phyloP scores from a whole-genome alignment of 1,139 yeast genomes.

The Nakaseomyces glabratus region DNA sequence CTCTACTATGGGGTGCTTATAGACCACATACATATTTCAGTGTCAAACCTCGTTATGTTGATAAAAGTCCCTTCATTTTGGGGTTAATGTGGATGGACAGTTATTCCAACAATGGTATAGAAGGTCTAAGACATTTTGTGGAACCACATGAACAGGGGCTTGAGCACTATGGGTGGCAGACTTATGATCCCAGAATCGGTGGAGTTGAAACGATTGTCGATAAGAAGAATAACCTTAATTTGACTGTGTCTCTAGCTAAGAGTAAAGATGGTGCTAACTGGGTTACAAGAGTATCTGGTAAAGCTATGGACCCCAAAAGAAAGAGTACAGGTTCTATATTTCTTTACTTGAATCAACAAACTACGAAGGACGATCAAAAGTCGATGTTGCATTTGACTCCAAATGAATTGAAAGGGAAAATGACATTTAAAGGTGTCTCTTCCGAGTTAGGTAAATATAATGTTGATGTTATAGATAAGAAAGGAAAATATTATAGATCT shows the following conservation, averaged over 20 bases:
- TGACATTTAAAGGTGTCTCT: conserved; percentile 46
- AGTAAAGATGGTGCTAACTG: conserved; percentile 59
- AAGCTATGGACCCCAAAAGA: conserved; percentile 45
- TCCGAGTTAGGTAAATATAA: conserved; percentile 49
- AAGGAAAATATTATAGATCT: conserved; percentile 35
- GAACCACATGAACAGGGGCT: conserved; percentile 60
- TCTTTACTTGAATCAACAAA: conserved; percentile 52
- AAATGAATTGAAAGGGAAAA: conserved; percentile 29
- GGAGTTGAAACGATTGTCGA: conserved; percentile 76
- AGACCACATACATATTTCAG: conserved; percentile 83
- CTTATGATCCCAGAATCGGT: conserved; percentile 80
- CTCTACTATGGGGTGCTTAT: conserved; percentile 86
- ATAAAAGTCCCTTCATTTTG: conserved; percentile 49
- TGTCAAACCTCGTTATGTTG: conserved; percentile 68
- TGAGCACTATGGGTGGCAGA: conserved; percentile 74
- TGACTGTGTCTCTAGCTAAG: conserved; percentile 71
- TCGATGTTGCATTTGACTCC: conserved; percentile 34
- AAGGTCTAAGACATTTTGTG: conserved; percentile 64
- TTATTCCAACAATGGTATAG: conserved; percentile 50
- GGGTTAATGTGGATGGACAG: conserved; percentile 89
- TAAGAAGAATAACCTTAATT: conserved; percentile 48
- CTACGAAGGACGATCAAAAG: conserved; percentile 47
- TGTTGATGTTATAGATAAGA: conserved; percentile 43
- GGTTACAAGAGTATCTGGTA: conserved; percentile 63
- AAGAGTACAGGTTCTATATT: conserved; percentile 53